Evolutionary conservation across 768 basidiomycete genomes (phyloP).

Genomic region (Suillus subluteus): DNA sequence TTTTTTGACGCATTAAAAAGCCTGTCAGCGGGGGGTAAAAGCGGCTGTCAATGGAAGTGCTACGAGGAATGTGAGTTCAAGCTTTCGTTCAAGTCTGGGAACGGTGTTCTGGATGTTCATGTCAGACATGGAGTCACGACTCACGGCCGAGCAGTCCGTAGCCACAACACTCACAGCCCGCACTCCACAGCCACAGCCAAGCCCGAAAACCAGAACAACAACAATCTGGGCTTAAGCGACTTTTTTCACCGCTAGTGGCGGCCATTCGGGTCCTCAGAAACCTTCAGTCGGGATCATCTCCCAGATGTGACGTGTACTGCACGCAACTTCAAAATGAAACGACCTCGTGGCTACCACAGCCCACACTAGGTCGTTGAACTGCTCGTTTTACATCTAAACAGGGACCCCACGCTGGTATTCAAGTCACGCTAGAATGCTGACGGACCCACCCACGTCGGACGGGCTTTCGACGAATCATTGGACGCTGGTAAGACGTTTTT

Average conservation of each 20-base stretch:
- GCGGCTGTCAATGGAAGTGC: background rate
- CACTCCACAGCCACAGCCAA: background rate
- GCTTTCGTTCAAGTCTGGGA: background rate
- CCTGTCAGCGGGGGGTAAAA: background rate
- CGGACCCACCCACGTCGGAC: too few relatives aligned
- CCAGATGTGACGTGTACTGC: background rate
- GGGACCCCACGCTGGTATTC: too few relatives aligned
- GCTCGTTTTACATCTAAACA: background rate
- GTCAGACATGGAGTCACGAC: too few relatives aligned
- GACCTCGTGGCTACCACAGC: background rate
- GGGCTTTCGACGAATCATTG: background rate
- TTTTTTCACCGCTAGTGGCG: background rate
- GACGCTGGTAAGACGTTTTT: too few relatives aligned
- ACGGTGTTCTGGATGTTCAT: background rate
- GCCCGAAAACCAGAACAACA: background rate
- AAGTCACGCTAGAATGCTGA: too few relatives aligned
- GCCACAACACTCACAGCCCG: background rate
- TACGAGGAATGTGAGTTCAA: background rate
- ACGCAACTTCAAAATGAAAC: background rate
- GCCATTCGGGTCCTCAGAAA: background rate
- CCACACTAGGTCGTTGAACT: background rate
- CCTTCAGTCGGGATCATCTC: background rate
- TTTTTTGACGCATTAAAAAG: background rate
- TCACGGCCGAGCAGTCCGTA: background rate
- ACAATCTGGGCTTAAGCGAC: background rate